Evolutionary conservation across 2,329 filamentous ascomycete genomes (phyloP), one percentile per base, ranked within the genome.

Genomic region (Fusarium sacchari): DNA sequence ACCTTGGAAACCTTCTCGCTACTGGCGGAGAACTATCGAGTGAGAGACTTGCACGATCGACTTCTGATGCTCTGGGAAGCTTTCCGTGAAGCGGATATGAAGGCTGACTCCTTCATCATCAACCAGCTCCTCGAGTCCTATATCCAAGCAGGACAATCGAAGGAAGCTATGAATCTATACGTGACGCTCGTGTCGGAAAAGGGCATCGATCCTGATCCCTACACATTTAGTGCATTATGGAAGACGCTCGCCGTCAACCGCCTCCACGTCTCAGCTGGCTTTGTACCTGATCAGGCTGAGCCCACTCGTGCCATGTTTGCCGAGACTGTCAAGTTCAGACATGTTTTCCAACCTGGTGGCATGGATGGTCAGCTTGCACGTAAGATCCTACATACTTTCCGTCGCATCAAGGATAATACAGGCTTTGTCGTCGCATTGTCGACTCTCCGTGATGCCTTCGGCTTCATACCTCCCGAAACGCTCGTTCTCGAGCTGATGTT

Each of bases 1-100:
- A 94, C 88, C 7, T 86, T 93, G 46, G 94, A 96, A 81, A 96
- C 94, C 0, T 96, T 96, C 78, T 91, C 89, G 7, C 86, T 96
- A 18, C 84, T 96, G 37, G 88, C 94, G 3, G 88, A 93, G 67
- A 90, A 93, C 79, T 96, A 94, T 78, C 89, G 89, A 57, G 84
- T 89, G 47, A 88, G 91, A 24, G 85, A 87, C 22, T 85, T 92
- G 24, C 87, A 90, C 42, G 79, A 83, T 20, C 87, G 87, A 63
- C 86, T 94, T 57, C 83, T 88, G 53, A 83, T 87, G 58, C 84
- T 96, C 9, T 91, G 90, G 81, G 84, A 88, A 37, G 89, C 89
- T 5, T 90, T 94, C 71, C 83, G 85, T 20, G 84, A 88, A 49
- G 89, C 92, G 20, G 87, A 91, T 71, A 90, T 96, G 69, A 86